phyloP scores from a whole-genome alignment of 2,329 filamentous ascomycete species.

The Cercospora canescens region DNA sequence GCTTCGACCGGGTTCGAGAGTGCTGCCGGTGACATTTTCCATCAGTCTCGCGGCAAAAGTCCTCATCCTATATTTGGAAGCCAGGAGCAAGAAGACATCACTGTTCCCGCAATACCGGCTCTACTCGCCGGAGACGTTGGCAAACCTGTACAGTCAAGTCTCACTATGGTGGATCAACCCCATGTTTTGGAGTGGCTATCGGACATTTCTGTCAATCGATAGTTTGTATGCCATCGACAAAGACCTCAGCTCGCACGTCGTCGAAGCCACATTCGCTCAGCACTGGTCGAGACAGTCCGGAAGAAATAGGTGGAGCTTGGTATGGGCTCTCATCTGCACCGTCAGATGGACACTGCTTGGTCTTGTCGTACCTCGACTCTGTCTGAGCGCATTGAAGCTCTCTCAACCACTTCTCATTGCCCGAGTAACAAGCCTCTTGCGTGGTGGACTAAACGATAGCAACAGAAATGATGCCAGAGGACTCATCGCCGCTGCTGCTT shows the following conservation, averaged over 20 bases:
- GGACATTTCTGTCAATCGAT: constrained; percentile 23
- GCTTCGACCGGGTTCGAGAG: constrained; percentile 17
- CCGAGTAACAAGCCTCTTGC: constrained; percentile 14
- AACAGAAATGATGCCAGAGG: constrained; percentile 13
- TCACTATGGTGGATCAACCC: constrained; percentile 42
- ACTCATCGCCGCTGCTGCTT: constrained; percentile 20
- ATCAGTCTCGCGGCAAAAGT: constrained; percentile 20
- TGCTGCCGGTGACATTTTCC: constrained; percentile 19
- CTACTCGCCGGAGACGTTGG: constrained; percentile 23
- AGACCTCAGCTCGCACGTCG: constrained; percentile 14
- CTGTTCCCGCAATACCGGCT: constrained; percentile 19
- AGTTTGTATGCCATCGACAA: constrained; percentile 28
- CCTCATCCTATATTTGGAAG: constrained; percentile 24
- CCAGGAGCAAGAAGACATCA: constrained; percentile 21
- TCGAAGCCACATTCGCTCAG: constrained; percentile 11
- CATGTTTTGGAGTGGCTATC: constrained; percentile 34
- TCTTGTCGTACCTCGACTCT: constrained; percentile 17
- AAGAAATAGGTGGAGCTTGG: not conserved
- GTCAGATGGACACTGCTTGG: constrained; percentile 9
- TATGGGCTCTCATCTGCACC: constrained; percentile 8
- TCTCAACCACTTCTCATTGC: constrained; percentile 22
- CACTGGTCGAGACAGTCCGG: constrained; percentile 9
- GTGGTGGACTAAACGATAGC: constrained; percentile 4
- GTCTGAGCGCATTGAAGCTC: constrained; percentile 21
- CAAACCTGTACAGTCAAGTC: constrained; percentile 31